Conservation (phyloP, 1,284 basidiomycete species). For the Heterobasidion irregulare region DNA sequence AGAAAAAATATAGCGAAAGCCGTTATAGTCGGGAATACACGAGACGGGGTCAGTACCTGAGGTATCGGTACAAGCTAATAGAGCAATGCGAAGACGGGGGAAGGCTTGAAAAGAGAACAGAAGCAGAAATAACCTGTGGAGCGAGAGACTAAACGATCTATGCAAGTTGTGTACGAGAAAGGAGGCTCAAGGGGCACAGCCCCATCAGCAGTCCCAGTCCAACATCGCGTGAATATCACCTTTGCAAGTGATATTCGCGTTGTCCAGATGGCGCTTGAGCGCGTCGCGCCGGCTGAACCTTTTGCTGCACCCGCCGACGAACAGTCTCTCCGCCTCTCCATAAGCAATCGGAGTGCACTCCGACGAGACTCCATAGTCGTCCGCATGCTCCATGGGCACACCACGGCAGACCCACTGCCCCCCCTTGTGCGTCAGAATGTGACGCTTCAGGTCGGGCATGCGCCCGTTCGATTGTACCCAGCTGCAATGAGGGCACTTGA, state of each 20-base stretch:
- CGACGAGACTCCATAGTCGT: conserved; percentile 1
- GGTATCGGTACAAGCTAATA: too few species aligned
- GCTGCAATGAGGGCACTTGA: conserved; percentile 13
- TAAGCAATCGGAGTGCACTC: conserved; percentile 7
- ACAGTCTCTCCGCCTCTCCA: background rate
- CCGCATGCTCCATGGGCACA: conserved; percentile 12
- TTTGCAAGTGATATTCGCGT: conserved; percentile 12
- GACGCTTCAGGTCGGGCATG: conserved; percentile 18
- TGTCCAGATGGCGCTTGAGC: conserved; percentile 18
- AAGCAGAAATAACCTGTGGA: background rate
- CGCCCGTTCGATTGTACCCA: conserved; percentile 16
- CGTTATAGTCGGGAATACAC: too few species aligned
- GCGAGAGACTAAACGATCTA: background rate
- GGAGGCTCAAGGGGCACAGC: background rate
- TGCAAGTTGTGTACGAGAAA: background rate
- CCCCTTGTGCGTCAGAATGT: conserved; percentile 15
- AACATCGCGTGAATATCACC: background rate
- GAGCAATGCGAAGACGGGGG: too few species aligned
- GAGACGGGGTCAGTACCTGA: too few species aligned
- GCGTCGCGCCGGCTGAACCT: conserved; percentile 19
- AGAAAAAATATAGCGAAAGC: too few species aligned
- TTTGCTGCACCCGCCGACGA: conserved; percentile 19
- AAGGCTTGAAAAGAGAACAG: too few species aligned
- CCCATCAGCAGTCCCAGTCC: background rate
- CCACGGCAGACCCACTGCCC: conserved; percentile 17